phyloP scores from a whole-genome alignment of 148 eudicot species.

The Heliosperma pusillum region DNA sequence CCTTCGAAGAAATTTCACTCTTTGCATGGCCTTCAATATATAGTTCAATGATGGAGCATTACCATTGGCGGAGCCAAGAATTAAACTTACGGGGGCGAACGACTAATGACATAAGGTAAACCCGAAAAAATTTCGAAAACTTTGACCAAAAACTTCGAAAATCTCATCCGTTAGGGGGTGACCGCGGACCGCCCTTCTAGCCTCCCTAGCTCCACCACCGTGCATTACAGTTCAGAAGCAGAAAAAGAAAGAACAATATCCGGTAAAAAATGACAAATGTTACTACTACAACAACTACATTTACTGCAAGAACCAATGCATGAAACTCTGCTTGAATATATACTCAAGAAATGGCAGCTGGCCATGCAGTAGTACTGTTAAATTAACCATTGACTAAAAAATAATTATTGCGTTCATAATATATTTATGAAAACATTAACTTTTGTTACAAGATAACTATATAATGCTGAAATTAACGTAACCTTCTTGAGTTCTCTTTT shows the following conservation, averaged over 20 bases:
- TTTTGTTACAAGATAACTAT: background rate
- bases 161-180: no score
- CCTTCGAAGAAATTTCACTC: constrained; percentile 8
- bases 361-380: constrained; percentile 9
- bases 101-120: no score
- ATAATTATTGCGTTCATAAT: no score
- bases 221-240: background rate
- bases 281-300: background rate
- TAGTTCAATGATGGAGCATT: background rate
- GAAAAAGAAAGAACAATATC: background rate
- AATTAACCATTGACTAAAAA: no score
- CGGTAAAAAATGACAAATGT: background rate
- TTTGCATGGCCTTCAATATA: background rate
- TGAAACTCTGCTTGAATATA: background rate
- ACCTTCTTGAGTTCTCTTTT: constrained; percentile 10
- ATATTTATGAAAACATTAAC: background rate
- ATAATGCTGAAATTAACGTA: background rate
- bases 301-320: constrained; percentile 21
- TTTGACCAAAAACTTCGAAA: no score
- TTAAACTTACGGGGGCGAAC: no score
- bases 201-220: no score
- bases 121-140: no score
- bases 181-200: no score
- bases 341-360: constrained; percentile 15
- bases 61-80: no score